phyloP scores from a whole-genome alignment of 805 yeast genomes.

The Ogataea glucozyma region DNA sequence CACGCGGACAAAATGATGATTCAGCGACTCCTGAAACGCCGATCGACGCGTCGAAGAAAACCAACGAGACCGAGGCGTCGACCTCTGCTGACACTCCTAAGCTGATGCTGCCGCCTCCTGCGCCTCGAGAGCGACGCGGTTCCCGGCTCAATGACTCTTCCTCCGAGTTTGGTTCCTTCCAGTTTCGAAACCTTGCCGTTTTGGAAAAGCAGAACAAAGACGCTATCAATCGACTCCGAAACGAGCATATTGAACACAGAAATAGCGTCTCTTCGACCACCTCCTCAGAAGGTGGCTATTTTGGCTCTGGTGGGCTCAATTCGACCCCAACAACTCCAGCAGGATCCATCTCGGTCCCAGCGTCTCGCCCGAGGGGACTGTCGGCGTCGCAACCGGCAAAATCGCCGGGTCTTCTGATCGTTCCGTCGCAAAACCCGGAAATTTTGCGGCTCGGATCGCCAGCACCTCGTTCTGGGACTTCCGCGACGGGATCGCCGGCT shows the following conservation, averaged over 20 bases:
- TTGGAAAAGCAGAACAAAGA: constrained; percentile 93
- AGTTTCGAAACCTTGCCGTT: constrained; percentile 84
- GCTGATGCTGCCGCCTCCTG: constrained; percentile 21
- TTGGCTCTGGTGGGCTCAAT: constrained; percentile 14
- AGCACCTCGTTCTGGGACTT: constrained; percentile 12
- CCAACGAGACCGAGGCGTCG: no score
- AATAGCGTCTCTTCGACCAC: constrained; percentile 43
- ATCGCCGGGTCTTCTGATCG: constrained; percentile 25
- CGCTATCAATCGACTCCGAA: constrained; percentile 81
- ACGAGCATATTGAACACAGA: constrained; percentile 70
- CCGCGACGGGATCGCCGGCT: constrained; percentile 27
- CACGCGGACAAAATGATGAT: no score
- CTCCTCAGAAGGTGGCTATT: constrained; percentile 43
- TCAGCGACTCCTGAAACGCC: no score
- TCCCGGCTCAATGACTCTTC: constrained; percentile 65
- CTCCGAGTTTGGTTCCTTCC: constrained; percentile 88
- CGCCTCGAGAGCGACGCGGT: constrained; percentile 66
- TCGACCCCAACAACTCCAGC: constrained; percentile 32
- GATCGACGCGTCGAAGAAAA: no score
- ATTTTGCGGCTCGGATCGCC: constrained; percentile 20
- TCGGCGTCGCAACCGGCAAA: constrained; percentile 17
- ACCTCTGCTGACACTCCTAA: no score
- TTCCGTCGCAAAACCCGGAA: constrained; percentile 25
- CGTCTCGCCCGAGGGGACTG: constrained; percentile 23
- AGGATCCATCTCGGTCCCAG: constrained; percentile 7